Evolutionary conservation across 163 green algal species (phyloP), one percentile per base, ranked within the genome.

Genomic region (Scenedesmus sp.): DNA sequence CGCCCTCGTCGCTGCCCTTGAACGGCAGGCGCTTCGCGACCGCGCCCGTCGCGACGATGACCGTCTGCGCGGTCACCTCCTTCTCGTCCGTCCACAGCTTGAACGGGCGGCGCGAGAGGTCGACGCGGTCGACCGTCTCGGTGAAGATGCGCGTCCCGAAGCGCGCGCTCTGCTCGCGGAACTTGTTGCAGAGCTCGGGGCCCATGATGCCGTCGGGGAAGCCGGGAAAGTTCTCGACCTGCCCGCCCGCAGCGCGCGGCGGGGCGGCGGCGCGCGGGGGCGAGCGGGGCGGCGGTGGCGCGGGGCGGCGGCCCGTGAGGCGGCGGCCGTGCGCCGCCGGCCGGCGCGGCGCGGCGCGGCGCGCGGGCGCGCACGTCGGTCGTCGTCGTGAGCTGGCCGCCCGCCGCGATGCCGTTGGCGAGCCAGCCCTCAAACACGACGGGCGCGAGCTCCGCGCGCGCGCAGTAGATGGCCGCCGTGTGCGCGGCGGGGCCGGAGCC

Each of bases 351-450:
- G 63, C 76, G 56, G 96, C 89, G n/a, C n/a, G n/a, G n/a, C n/a
- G n/a, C n/a, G n/a, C n/a, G n/a, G n/a, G n/a, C n/a, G n/a, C n/a
- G n/a, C 24, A 89, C 86, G 39, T 89, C 85, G 14, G 93, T 97
- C 0, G 94, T 98, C 5, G 94, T 98, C n/a, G 93, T 98, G 28
- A 98, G 82, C 86, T 98, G 94, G 2, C 94, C 94, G 18, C 94
- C 94, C 31, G 94, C 89, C 26, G 92, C 90, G 48, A 97, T 95
- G 63, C 92, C 94, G 65, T 96, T 95, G 9, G 92, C 91, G 69
- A 96, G 84, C 76, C 89, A 95, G 0, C 94, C 94, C 78, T 97
- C 94, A 83, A 98, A 94, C 26, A 98, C 75, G 13, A 97, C 73
- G 10, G 94, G 94, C 28, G 90, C 71, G n/a, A 98, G 87, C 67